Evolutionary conservation across 345 rosid species (phyloP), one percentile per base, ranked within the genome.

Genomic region (Cardiospermum halicacabum): DNA sequence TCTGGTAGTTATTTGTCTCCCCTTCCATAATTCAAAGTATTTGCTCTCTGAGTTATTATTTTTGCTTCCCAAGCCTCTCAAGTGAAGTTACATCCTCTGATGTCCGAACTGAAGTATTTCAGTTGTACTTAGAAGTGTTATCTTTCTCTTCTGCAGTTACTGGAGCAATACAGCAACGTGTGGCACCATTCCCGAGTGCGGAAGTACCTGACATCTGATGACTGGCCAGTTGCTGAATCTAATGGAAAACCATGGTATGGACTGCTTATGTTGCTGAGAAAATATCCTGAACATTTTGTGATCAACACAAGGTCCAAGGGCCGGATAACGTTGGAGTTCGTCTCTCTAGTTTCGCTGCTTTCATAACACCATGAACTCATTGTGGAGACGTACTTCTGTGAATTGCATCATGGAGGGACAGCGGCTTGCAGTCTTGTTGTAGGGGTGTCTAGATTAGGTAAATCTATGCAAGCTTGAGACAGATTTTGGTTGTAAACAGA

Each of bases 171-270:
- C 69, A 69, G 88, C 66, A 84, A 62, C 43, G 66, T 84, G 24
- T 94, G 97, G 99, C 99, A 94, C 82, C 97, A 94, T 74, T 72
- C 83, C 71, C 81, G 96, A 58, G 88, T 94, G 27, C 80, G 95
- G 80, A 87, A 85, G 62, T 94, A 91, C 69, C 93, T 94, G 37
- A 75, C 83, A 27, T 77, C 91, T 21, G 99, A 94, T 65, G 97
- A 91, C 34, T 89, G 82, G 80, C 71, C 80, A 24, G 87, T 75
- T 70, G 85, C 96, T 1, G 97, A 91, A 74, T 73, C 95, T 47
- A 85, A 85, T 72, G 91, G 89, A 25, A 90, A 87, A 73, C 96
- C 97, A 49, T 94, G 97, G 96, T 84, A 83, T 48, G 99, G 96
- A 51, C 70, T 91, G 78, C 90, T 94, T 27, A 87, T 78, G 89